These are phyloP conservation scores for Asclepias syriaca DNA, from an alignment of 257 asterid species.

Conservation along the genomic window DNA sequence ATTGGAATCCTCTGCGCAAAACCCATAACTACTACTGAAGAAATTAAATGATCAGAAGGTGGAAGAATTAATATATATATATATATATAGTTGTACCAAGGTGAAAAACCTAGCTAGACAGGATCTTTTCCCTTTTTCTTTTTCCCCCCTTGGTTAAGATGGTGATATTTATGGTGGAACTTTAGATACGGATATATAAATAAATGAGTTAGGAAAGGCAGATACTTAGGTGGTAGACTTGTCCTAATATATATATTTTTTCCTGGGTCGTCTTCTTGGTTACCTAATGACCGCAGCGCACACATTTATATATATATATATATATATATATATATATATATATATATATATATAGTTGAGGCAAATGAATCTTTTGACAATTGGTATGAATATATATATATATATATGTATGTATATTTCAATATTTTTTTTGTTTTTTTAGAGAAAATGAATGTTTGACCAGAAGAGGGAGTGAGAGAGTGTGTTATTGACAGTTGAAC, in stretches of 20 bases:
- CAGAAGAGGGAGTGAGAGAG: not conserved
- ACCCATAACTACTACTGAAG: constrained; percentile 26
- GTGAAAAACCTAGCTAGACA: not conserved
- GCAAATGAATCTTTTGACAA: too few relatives aligned
- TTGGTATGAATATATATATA: too few relatives aligned
- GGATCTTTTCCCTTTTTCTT: not conserved
- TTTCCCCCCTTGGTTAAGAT: not conserved
- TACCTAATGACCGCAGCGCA: constrained; percentile 41
- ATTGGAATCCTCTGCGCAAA: constrained; percentile 45
- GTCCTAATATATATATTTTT: too few relatives aligned
- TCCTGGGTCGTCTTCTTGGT: constrained; percentile 43
- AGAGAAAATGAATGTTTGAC: not conserved
- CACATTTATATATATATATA: not conserved
- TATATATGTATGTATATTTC: too few relatives aligned
- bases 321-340: too few relatives aligned
- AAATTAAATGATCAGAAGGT: not conserved
- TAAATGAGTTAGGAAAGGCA: constrained; percentile 52
- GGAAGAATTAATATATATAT: too few relatives aligned
- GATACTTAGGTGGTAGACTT: constrained; percentile 42
- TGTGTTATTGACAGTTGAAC: constrained; percentile 19
- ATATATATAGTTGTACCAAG: too few relatives aligned
- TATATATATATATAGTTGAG: too few relatives aligned
- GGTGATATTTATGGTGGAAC: not conserved
- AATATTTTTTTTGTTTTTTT: too few relatives aligned
- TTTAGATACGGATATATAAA: constrained; percentile 3